Percentiles rank a stretch among this genome's conserved stretches.
Conservation (phyloP, 257 asterid genomes). For the Solanum clarkiae region DNA sequence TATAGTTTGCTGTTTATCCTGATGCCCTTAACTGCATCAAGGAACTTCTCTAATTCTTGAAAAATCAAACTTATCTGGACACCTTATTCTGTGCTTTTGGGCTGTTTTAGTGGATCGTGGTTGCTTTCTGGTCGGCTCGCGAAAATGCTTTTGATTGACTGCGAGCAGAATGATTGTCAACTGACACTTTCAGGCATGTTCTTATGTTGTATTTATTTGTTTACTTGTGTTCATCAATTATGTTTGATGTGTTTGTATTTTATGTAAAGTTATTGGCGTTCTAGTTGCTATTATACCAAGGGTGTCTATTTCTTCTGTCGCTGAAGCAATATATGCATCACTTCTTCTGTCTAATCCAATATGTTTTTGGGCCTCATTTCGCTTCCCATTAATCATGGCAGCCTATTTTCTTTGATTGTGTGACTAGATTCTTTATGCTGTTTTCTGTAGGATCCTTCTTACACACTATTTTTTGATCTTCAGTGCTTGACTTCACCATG, state of each 20-base stretch:
- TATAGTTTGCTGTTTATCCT: background rate
- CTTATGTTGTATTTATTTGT: background rate
- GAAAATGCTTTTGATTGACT: constrained; percentile 84
- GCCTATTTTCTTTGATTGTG: background rate
- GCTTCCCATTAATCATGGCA: background rate
- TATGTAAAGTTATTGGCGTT: background rate
- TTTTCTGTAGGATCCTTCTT: background rate
- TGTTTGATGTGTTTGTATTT: background rate
- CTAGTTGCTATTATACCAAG: background rate
- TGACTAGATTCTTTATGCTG: background rate
- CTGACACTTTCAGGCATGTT: constrained; percentile 82
- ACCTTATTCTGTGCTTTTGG: background rate
- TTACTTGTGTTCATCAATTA: background rate
- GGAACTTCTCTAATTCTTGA: background rate
- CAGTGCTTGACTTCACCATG: constrained; percentile 87
- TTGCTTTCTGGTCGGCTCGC: constrained; percentile 90
- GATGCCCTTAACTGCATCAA: background rate
- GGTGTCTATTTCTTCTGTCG: background rate
- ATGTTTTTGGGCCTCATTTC: background rate
- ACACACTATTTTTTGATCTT: background rate
- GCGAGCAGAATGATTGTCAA: constrained; percentile 81
- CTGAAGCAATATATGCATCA: background rate
- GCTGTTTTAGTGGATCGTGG: constrained; percentile 60
- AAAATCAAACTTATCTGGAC: background rate
- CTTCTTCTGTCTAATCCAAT: background rate